These are phyloP conservation scores for Lagenidium giganteum DNA, from an alignment of 352 stramenopile genomes.

Conservation along the genomic window DNA sequence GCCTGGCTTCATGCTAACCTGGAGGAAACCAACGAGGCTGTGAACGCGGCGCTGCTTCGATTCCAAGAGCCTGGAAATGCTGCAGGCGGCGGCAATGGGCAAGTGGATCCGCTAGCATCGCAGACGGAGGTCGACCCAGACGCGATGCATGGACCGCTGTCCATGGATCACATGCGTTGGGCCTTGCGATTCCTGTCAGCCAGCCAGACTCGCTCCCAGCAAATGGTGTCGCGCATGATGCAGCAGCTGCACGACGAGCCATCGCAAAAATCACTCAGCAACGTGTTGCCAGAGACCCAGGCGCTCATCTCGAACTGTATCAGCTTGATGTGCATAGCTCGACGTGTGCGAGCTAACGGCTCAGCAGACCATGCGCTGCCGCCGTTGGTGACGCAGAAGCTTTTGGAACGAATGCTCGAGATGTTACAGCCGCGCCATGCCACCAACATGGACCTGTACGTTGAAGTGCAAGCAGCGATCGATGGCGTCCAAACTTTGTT, in stretches of 20 bases:
- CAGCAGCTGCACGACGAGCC: slow-evolving; percentile 2
- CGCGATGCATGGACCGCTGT: slow-evolving; percentile 20
- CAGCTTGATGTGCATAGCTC: slow-evolving; percentile 49
- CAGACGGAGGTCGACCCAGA: slow-evolving; percentile 1
- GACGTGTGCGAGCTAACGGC: too few species aligned
- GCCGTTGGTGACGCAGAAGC: slow-evolving; percentile 46
- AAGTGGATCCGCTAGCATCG: too few species aligned
- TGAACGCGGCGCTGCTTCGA: slow-evolving; percentile 46
- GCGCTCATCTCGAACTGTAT: slow-evolving; percentile 50
- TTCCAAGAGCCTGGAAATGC: slow-evolving; percentile 49
- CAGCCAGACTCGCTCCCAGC: too few species aligned
- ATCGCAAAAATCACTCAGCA: too few species aligned
- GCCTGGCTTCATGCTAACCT: slow-evolving; percentile 67
- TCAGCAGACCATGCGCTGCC: slow-evolving; percentile 21
- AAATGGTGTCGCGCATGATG: too few species aligned
- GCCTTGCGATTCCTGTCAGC: slow-evolving; percentile 47
- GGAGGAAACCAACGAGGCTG: slow-evolving; percentile 49
- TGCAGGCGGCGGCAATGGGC: too few species aligned
- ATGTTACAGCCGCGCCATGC: slow-evolving; percentile 42
- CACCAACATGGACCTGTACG: slow-evolving; percentile 62
- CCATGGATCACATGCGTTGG: slow-evolving; percentile 57
- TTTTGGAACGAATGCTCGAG: slow-evolving; percentile 59
- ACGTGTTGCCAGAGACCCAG: slow-evolving; percentile 31
- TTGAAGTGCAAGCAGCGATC: slow-evolving; percentile 31
- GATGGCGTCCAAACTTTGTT: slow-evolving; percentile 32